Conservation (phyloP, 371 early-diverging fungal species). For the Vairimorpha necatrix region DNA sequence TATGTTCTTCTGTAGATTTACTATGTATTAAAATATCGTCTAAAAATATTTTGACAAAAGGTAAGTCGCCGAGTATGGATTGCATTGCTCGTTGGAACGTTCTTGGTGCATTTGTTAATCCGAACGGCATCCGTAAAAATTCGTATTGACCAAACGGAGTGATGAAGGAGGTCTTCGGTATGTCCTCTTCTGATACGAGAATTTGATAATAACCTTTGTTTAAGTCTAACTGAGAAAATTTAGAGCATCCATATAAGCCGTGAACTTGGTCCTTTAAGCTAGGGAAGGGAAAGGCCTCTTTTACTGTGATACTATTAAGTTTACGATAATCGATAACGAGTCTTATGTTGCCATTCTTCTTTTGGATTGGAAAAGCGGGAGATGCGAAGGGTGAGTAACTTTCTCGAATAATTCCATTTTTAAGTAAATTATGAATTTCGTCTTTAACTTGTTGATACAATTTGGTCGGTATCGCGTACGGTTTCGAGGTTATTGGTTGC, state of each 20-base stretch:
- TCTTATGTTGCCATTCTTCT: slow-evolving; percentile 61
- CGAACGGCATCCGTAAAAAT: neutral
- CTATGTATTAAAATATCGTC: too few relatives aligned
- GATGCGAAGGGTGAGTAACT: neutral
- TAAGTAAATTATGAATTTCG: neutral
- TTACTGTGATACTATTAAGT: slow-evolving; percentile 57
- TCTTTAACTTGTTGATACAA: neutral
- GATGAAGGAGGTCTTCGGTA: neutral
- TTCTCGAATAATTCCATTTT: neutral
- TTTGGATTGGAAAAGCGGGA: slow-evolving; percentile 18
- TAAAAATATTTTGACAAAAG: too few relatives aligned
- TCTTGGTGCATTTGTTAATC: neutral
- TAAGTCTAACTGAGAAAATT: neutral
- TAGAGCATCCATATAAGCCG: neutral
- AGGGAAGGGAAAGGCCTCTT: slow-evolving; percentile 16
- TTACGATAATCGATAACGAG: slow-evolving; percentile 62
- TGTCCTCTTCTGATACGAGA: neutral
- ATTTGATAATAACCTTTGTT: neutral
- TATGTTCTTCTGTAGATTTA: too few relatives aligned
- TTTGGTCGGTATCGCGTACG: neutral
- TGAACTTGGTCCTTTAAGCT: neutral
- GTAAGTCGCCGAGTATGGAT: neutral
- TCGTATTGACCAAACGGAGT: neutral
- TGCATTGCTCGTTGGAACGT: neutral
- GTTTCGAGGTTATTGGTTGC: neutral